Evolutionary conservation across 2,329 filamentous ascomycete species (phyloP).

Genomic region (Aulographum hederae): DNA sequence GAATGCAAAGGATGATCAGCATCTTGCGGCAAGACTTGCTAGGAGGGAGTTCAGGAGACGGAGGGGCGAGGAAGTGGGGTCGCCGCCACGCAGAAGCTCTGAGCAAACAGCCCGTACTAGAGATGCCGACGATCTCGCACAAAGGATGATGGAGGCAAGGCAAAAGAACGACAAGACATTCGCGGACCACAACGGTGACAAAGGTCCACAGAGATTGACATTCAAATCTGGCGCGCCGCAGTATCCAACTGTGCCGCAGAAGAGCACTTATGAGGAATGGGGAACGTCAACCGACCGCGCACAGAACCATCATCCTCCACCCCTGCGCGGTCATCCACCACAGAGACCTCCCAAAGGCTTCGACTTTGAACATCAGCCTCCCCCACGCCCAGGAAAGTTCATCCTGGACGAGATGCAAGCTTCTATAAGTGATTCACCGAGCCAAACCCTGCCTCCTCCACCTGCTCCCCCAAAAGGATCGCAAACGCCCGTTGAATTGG

Average conservation of each 20-base stretch:
- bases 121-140: conserved; percentile 18
- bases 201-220: neutral
- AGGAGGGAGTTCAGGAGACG: conserved; percentile 52
- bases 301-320: neutral
- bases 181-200: conserved; percentile 1
- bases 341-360: no score
- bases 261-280: neutral
- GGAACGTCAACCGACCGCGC: neutral
- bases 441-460: no score
- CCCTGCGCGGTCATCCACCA: neutral
- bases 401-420: conserved; percentile 4
- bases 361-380: neutral
- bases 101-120: conserved; percentile 10
- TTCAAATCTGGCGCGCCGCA: neutral
- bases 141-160: conserved; percentile 2
- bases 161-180: conserved; percentile 2
- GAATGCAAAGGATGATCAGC: conserved; percentile 51
- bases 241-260: conserved; percentile 2
- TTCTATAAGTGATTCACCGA: no score
- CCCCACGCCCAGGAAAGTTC: neutral
- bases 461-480: no score
- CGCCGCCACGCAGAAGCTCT: neutral
- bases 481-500: no score
- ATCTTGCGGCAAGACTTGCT: conserved; percentile 60
- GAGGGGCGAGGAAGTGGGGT: conserved; percentile 26